A percentile compares a stretch with the other conserved stretches of the same genome.
Conservation (phyloP, 1,139 yeast genomes). For the Trichomonascaceae sp. region DNA sequence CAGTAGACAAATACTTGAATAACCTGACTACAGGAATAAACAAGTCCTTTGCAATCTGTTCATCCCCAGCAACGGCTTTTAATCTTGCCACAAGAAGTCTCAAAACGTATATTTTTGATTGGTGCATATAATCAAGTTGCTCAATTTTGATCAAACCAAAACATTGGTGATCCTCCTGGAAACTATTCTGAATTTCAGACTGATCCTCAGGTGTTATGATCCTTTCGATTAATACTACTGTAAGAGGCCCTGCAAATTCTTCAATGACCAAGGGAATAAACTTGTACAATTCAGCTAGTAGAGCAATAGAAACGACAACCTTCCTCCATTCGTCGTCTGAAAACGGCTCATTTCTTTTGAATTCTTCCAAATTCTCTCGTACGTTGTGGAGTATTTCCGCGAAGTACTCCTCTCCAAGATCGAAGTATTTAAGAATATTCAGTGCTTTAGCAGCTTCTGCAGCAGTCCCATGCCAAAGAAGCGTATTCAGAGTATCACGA, state of each 20-base stretch:
- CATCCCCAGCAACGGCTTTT: slow-evolving; percentile 39
- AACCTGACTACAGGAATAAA: slow-evolving; percentile 65
- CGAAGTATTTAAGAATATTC: neutral
- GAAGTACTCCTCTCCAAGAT: neutral
- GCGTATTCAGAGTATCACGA: slow-evolving; percentile 36
- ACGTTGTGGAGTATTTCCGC: neutral
- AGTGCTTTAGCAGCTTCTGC: slow-evolving; percentile 49
- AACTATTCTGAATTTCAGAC: neutral
- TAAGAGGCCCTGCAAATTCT: slow-evolving; percentile 51
- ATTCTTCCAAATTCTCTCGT: neutral
- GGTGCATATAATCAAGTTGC: slow-evolving; percentile 37
- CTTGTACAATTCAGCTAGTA: slow-evolving; percentile 57
- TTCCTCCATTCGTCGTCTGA: neutral
- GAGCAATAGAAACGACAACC: slow-evolving; percentile 52
- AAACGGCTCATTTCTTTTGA: neutral
- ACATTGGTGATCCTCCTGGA: slow-evolving; percentile 20
- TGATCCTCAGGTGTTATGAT: slow-evolving; percentile 46
- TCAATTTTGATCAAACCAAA: slow-evolving; percentile 20
- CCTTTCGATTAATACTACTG: slow-evolving; percentile 54
- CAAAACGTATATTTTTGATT: slow-evolving; percentile 42
- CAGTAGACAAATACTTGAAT: neutral
- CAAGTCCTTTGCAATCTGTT: slow-evolving; percentile 31
- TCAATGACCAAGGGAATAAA: slow-evolving; percentile 48
- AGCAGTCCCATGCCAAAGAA: slow-evolving; percentile 52
- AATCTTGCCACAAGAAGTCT: slow-evolving; percentile 60